phyloP scores from a whole-genome alignment of 768 basidiomycete species.

The Trametes cubensis region DNA sequence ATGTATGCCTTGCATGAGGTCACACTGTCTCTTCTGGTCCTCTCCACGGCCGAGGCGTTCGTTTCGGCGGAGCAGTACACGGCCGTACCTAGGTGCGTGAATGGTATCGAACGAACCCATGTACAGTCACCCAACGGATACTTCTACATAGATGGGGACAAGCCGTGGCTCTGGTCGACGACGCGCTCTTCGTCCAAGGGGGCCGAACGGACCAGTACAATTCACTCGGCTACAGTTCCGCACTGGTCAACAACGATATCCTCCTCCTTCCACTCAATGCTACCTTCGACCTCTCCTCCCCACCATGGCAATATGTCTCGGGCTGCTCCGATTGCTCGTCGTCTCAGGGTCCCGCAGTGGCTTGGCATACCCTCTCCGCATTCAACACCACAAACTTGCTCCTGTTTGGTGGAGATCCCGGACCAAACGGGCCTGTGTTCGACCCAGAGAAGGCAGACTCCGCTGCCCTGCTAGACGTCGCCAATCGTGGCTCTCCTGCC shows the following conservation, averaged over 20 bases:
- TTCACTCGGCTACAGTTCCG: slow-evolving; percentile 70
- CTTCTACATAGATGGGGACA: slow-evolving; percentile 77
- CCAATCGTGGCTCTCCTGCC: slow-evolving; percentile 38
- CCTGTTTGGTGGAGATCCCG: slow-evolving; percentile 78
- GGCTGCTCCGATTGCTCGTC: slow-evolving; percentile 46
- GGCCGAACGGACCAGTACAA: slow-evolving; percentile 75
- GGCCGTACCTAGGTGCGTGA: slow-evolving; percentile 29
- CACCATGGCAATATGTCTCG: slow-evolving; percentile 69
- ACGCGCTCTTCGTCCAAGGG: slow-evolving; percentile 72
- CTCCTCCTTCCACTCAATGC: slow-evolving; percentile 65
- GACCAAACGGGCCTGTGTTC: slow-evolving; percentile 54
- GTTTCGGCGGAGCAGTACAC: slow-evolving; percentile 24
- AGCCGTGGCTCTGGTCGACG: slow-evolving; percentile 59
- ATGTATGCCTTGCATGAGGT: slow-evolving; percentile 15
- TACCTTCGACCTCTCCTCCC: slow-evolving; percentile 59
- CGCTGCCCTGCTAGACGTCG: slow-evolving; percentile 55
- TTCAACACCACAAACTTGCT: slow-evolving; percentile 57
- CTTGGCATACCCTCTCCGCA: slow-evolving; percentile 81
- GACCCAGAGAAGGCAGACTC: slow-evolving; percentile 63
- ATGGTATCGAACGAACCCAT: neutral
- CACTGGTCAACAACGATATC: slow-evolving; percentile 72
- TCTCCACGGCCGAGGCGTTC: slow-evolving; percentile 22
- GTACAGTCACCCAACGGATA: neutral
- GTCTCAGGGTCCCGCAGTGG: slow-evolving; percentile 61
- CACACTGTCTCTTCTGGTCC: slow-evolving; percentile 18